Conservation (phyloP, 306 rosid genomes). For the Styphnolobium japonicum region DNA sequence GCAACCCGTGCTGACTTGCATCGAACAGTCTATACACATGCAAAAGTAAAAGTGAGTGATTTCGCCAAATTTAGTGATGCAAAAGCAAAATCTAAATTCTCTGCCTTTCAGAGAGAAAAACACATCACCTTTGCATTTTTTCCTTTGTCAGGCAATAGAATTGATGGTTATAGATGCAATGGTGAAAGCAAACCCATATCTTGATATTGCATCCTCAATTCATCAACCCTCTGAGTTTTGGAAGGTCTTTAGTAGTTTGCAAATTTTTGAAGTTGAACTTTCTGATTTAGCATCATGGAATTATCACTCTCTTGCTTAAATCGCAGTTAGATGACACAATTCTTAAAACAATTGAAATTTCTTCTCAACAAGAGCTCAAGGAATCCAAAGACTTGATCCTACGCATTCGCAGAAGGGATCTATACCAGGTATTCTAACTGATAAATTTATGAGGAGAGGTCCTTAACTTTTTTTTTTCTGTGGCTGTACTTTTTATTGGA, state of each 20-base stretch:
- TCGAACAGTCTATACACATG: constrained; percentile 86
- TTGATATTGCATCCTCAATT: constrained; percentile 56
- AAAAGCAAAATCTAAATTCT: background rate
- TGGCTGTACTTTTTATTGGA: background rate
- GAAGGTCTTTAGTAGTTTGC: constrained; percentile 58
- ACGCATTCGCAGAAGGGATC: constrained; percentile 78
- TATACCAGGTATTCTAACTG: constrained; percentile 60
- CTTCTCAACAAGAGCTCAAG: constrained; percentile 56
- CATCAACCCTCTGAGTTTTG: constrained; percentile 71
- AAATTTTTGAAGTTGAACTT: constrained; percentile 8
- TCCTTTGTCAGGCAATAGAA: constrained; percentile 70
- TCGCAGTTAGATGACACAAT: constrained; percentile 82
- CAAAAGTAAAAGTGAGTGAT: constrained; percentile 76
- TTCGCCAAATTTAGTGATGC: background rate
- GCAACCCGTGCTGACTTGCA: constrained; percentile 85
- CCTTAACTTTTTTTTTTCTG: background rate
- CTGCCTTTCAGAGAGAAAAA: background rate
- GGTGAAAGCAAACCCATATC: constrained; percentile 59
- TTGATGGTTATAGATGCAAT: constrained; percentile 80
- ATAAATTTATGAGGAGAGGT: background rate
- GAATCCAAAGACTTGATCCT: constrained; percentile 70
- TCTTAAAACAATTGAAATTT: constrained; percentile 56
- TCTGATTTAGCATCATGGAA: constrained; percentile 14
- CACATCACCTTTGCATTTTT: background rate
- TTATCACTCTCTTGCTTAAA: constrained; percentile 3